phyloP scores from a whole-genome alignment of 768 basidiomycete genomes.

The Sarcodon aspratus region DNA sequence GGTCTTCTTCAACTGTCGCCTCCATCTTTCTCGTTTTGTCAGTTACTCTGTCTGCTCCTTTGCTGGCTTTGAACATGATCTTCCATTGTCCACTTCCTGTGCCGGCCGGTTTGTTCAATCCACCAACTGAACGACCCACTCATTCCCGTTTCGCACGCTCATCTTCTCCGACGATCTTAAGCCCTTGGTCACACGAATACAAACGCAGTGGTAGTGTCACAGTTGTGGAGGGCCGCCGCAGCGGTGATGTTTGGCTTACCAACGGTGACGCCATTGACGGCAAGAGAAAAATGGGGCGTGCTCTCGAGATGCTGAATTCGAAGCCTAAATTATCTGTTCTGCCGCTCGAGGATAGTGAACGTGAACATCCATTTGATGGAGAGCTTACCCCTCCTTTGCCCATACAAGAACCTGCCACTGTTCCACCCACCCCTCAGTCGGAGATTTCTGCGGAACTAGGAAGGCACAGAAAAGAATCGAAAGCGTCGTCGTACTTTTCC shows the following conservation, averaged over 20 bases:
- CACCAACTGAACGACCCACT: constrained; percentile 22
- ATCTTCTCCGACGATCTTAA: constrained; percentile 31
- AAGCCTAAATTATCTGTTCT: constrained; percentile 60
- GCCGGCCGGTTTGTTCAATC: constrained; percentile 53
- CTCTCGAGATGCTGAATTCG: constrained; percentile 50
- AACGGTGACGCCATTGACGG: constrained; percentile 66
- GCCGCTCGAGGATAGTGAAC: constrained; percentile 36
- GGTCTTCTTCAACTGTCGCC: constrained; percentile 23
- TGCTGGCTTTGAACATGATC: constrained; percentile 50
- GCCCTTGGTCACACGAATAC: constrained; percentile 40
- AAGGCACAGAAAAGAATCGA: constrained; percentile 31
- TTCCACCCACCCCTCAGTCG: constrained; percentile 42
- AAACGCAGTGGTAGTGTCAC: constrained; percentile 54
- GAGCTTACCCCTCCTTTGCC: constrained; percentile 49
- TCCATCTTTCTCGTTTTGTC: constrained; percentile 50
- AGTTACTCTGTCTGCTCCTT: constrained; percentile 55
- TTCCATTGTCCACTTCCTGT: constrained; percentile 55
- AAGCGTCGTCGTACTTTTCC: constrained; percentile 43
- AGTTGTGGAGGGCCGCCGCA: constrained; percentile 59
- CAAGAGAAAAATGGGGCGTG: constrained; percentile 48
- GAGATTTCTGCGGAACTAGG: constrained; percentile 49
- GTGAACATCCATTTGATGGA: constrained; percentile 17
- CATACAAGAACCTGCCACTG: constrained; percentile 40
- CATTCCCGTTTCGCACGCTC: constrained; percentile 31
- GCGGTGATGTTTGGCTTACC: constrained; percentile 64